A percentile compares a stretch with the other conserved stretches of the same genome.
Conservation (phyloP, 208 protist species). For the Trypanosoma cruzi region DNA sequence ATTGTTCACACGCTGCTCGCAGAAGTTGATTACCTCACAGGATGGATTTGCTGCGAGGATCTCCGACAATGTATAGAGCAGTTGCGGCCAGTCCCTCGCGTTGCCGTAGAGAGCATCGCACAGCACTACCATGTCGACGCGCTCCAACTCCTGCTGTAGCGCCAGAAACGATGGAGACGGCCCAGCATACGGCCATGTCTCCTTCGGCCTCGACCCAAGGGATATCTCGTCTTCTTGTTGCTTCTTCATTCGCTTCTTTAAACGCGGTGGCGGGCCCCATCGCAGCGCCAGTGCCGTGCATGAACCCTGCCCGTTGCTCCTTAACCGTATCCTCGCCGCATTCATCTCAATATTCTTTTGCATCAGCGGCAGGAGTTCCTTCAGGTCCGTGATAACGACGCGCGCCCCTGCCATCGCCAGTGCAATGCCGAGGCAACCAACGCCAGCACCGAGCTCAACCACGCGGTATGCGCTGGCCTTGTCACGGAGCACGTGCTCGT, state of each 20-base stretch:
- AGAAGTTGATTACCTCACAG: conserved; percentile 85
- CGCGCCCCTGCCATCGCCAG: conserved; percentile 79
- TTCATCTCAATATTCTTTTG: conserved; percentile 75
- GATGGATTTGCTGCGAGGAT: conserved; percentile 56
- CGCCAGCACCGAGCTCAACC: conserved; percentile 86
- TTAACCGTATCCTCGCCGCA: conserved; percentile 27
- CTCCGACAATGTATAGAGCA: conserved; percentile 86
- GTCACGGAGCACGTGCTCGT: conserved; percentile 50
- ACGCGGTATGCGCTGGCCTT: conserved; percentile 17
- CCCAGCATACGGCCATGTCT: not conserved
- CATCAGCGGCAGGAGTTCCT: conserved; percentile 88
- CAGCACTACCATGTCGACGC: conserved; percentile 65
- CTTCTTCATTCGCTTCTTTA: conserved; percentile 37
- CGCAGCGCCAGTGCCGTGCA: conserved; percentile 75
- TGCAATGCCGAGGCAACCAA: conserved; percentile 88
- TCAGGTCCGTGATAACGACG: conserved; percentile 80
- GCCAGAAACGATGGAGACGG: conserved; percentile 42
- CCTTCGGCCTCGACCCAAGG: not conserved
- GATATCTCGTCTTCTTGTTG: not conserved
- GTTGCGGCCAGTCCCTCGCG: conserved; percentile 74
- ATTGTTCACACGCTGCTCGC: conserved; percentile 87
- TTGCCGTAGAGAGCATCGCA: conserved; percentile 93
- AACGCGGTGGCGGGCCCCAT: conserved; percentile 62
- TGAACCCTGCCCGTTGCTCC: conserved; percentile 38
- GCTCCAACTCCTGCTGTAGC: conserved; percentile 32